Evolutionary conservation across 2,329 filamentous ascomycete species (phyloP), one percentile per base, ranked within the genome.

Genomic region (Trichoderma atroviride): DNA sequence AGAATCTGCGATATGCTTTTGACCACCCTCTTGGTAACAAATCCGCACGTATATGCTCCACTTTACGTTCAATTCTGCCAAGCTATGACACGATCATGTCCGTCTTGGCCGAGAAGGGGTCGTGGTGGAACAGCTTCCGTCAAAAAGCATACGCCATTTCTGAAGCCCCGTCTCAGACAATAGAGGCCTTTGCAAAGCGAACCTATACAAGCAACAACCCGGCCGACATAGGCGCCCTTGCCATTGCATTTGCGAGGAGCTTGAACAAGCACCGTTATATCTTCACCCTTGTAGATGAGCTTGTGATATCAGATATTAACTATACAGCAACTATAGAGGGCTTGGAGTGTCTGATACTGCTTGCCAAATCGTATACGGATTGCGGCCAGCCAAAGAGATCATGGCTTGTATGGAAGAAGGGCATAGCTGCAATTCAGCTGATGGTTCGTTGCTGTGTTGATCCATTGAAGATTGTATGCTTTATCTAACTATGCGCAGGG

Each of bases 351-450:
- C 72, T 82, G 31, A 77, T 83, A 40, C 63, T 83, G 14, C 78
- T 81, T 68, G 78, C 79, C 6, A 83, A 82, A 68, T 78, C 78
- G 72, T 83, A 82, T 73, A 78, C 80, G 5, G 81, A 84, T 69
- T 78, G 81, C 33, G 82, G 82, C 1, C 81, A 83, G 70, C 81
- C 82, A 27, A 78, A 81, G 55, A 72, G 79, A 71, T 78, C 80
- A 3, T 84, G 82, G 82, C 72, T 83, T 19, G 77, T 77, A 2
- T 78, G 78, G 69, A 78, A 81, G 19, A 81, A 79, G 70, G 82
- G 79, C 2, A 70, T 83, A 53, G 78, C 78, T 70, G 80, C 80
- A 70, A 77, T 79, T 2, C 81, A 84, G 72, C 75, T 83, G 5
- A 81, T 81, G 77, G 80, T 81, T 76, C 52, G 78, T 71, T 22